Conservation (phyloP, 345 rosid species). For the Citrus inodora region DNA sequence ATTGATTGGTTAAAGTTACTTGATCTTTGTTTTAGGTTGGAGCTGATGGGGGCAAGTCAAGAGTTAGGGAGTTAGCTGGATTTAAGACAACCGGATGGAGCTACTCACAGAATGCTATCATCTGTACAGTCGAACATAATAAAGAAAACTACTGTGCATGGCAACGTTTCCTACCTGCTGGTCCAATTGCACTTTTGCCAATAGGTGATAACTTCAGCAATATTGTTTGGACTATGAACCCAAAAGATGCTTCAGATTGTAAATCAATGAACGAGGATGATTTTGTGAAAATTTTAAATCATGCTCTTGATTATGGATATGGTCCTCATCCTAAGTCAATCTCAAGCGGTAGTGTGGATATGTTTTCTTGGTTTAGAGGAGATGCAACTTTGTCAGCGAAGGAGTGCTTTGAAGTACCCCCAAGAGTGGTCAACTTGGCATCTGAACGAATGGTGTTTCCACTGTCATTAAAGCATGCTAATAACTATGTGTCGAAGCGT, state of each 20-base stretch:
- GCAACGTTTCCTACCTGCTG: slow-evolving; percentile 92
- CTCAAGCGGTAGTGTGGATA: slow-evolving; percentile 21
- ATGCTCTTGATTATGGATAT: slow-evolving; percentile 79
- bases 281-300: slow-evolving; percentile 70
- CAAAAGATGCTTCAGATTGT: slow-evolving; percentile 57
- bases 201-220: slow-evolving; percentile 86
- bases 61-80: slow-evolving; percentile 81
- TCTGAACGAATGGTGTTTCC: slow-evolving; percentile 88
- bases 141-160: slow-evolving; percentile 70
- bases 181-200: slow-evolving; percentile 90
- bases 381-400: slow-evolving; percentile 34
- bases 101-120: slow-evolving; percentile 86
- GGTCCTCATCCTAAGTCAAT: slow-evolving; percentile 76
- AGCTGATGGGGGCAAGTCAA: slow-evolving; percentile 90
- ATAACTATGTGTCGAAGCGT: slow-evolving; percentile 58
- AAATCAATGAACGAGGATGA: slow-evolving; percentile 75
- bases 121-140: slow-evolving; percentile 87
- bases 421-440: slow-evolving; percentile 66
- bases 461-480: slow-evolving; percentile 76
- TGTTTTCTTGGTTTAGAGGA: slow-evolving; percentile 65
- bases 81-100: slow-evolving; percentile 85
- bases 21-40: slow-evolving; percentile 60
- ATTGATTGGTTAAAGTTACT: background rate
- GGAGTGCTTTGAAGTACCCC: slow-evolving; percentile 76
- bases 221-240: slow-evolving; percentile 93